Base-by-base conservation (phyloP, 768 basidiomycete species). In the Collybia mongolica region DNA sequence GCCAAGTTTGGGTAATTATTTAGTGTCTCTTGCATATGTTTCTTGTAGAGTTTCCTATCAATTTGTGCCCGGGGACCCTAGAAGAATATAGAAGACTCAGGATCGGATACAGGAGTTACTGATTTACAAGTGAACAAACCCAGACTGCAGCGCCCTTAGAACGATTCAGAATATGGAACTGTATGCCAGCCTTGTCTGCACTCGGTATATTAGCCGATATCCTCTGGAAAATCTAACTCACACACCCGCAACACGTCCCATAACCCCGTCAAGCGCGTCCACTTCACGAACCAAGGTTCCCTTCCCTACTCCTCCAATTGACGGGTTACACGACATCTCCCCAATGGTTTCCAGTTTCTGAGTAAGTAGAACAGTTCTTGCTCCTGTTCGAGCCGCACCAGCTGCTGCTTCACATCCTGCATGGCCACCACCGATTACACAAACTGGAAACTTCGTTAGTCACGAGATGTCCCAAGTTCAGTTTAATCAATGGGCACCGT, bases 401-500 rank as follows among this genome's bases (percentile, higher is more conserved):
- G 92, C 82, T 0, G 93, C 93, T 1, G 93, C 93, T 64, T 96
- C 93, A 59, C 90, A 93, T 1, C 93, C 93, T 24, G 93, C 93
- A 72, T 96, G 93, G 3, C 93, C 93, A 3, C 88, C 93, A 22
- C 93, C 93, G 57, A 96, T 90, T 24, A 96, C 77, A 58, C 91
- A 91, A 0, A 93, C 90, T 80, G n/a, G 18, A 38, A 32, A 14
- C 3, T 32, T 6, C 6, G 11, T 32, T 32, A 32, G 14, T 3
- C 32, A 2, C 14, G 14, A 32, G 32, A 14, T 32, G 11, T 32
- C 3, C 32, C 11, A n/a, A n/a, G 4, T 32, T 9, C 14, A 32
- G 14, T 11, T 11, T 14, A 12, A 12, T 32, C 11, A 14, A 12
- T 26, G 32, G 32, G 32, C 32, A 32, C 32, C 32, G 11, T 32